Base-by-base conservation (phyloP, 2,329 filamentous ascomycete genomes). In the Pleomassaria siparia region DNA sequence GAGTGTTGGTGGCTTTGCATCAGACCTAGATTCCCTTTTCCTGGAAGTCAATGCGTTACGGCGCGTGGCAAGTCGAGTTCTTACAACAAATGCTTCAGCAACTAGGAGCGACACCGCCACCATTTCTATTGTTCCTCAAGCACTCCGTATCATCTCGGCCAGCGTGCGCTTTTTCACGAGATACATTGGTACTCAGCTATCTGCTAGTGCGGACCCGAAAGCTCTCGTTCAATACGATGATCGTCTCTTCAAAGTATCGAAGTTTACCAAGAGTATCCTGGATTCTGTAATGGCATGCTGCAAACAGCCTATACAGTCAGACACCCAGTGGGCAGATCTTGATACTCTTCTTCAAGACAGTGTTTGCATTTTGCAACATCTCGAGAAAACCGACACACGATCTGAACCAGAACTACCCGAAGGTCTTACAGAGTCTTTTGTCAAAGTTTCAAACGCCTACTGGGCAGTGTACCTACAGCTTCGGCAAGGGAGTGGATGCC, bases 361-460 rank as follows among this genome's bases (percentile, higher is more conserved):
- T 45, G 47, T 50, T 43, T 56, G 58, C 15, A 56, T 71, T 15
- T 43, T 70, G 18, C 50, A 47, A 6, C 55, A 63, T 36, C 49
- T 69, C 18, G 62, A 64, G 8, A 47, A 49, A 8, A 37, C 47
- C 2, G 46, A 47, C 9, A 43, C 46, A 8, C 29, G 47, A 22
- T 24, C 46, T 13, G 32, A 43, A 18, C 16, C 43, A 5, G 46
- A 54, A 29, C 46, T 48, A 15, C 44, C 44, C 9, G 47, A 58
- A 7, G 44, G 60, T 15, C 44, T 62, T 9, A 55, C 57, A 20
- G 58, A 53, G 6, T 61, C 58, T 24, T 75, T 81, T 47, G 78
- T 86, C 51, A 88, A 85, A 58, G 80, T 89, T 21, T 89, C 87
- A 0, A 85, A 87, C 56, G 76, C 88, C 2, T 89, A 89, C 63